Evolutionary conservation across 805 yeast genomes (phyloP).

Genomic region (Ogataea trehaloabstinens): DNA sequence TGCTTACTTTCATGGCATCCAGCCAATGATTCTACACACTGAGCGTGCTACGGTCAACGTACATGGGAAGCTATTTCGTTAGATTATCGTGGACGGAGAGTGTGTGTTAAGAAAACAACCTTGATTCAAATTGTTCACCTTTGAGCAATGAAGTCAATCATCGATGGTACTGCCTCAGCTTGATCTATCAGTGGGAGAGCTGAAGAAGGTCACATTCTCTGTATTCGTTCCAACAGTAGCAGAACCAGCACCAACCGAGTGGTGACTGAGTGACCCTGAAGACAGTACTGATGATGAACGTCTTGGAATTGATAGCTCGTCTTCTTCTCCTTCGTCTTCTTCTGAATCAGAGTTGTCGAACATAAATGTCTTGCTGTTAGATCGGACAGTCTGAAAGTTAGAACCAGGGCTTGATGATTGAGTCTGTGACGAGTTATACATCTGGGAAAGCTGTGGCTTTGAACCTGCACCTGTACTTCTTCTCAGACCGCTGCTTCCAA

Average conservation of each 20-base stretch:
- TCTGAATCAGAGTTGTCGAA: slow-evolving; percentile 35
- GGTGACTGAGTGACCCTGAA: slow-evolving; percentile 5
- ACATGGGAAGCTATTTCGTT: too few species aligned
- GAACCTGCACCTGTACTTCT: slow-evolving; percentile 30
- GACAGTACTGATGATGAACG: slow-evolving; percentile 10
- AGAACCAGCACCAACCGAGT: slow-evolving; percentile 5
- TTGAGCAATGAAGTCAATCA: too few species aligned
- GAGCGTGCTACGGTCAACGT: too few species aligned
- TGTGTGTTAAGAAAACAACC: too few species aligned
- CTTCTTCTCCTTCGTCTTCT: slow-evolving; percentile 29
- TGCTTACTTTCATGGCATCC: too few species aligned
- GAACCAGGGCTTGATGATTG: not conserved
- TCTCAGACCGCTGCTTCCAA: slow-evolving; percentile 27
- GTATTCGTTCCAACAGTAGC: slow-evolving; percentile 14
- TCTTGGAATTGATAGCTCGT: slow-evolving; percentile 19
- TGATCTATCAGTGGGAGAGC: not conserved
- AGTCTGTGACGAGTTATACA: slow-evolving; percentile 31
- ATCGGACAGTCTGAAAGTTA: slow-evolving; percentile 6
- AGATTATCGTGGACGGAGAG: too few species aligned
- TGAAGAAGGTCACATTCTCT: slow-evolving; percentile 6
- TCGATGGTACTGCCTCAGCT: too few species aligned
- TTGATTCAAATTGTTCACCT: too few species aligned
- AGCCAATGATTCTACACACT: too few species aligned
- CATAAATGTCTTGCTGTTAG: slow-evolving; percentile 30
- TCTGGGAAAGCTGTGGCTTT: slow-evolving; percentile 28